A percentile compares a stretch with the other conserved stretches of the same genome.
Evolutionary conservation across 1,284 basidiomycete species (phyloP).

Genomic region (Taiwanofungus camphoratus): DNA sequence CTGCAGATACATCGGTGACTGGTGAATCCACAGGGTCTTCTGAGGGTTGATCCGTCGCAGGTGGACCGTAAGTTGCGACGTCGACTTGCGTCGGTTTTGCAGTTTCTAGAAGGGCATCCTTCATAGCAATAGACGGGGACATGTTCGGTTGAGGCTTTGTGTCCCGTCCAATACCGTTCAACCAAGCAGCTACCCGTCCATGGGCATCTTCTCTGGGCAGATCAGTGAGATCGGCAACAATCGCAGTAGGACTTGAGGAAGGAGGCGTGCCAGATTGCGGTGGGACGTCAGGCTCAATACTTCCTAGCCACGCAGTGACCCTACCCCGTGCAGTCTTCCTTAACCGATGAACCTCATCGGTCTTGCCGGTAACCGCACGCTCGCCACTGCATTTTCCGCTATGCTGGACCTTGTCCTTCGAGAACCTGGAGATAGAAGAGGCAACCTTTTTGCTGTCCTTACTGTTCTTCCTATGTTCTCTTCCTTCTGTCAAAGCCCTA

Average conservation of each 20-base stretch:
- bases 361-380: conserved; percentile 15
- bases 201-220: conserved; percentile 38
- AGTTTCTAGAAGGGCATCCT: background rate
- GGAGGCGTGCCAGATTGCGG: conserved; percentile 28
- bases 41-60: background rate
- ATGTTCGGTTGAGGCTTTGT: background rate
- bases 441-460: conserved; percentile 21
- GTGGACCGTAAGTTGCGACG: background rate
- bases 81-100: background rate
- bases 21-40: background rate
- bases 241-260: conserved; percentile 9
- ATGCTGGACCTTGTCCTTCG: conserved; percentile 18
- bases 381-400: conserved; percentile 17
- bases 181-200: conserved; percentile 63
- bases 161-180: conserved; percentile 48
- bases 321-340: conserved; percentile 55
- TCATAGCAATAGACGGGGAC: background rate
- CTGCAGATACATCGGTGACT: conserved; percentile 24
- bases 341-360: conserved; percentile 34
- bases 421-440: conserved; percentile 9
- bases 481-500: conserved; percentile 3
- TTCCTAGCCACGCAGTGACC: conserved; percentile 73
- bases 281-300: conserved; percentile 47
- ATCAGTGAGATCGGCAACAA: conserved; percentile 3
- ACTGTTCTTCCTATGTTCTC: conserved; percentile 13